Evolutionary conservation across 345 rosid species (phyloP).

Genomic region (Eucalyptus grandis): DNA sequence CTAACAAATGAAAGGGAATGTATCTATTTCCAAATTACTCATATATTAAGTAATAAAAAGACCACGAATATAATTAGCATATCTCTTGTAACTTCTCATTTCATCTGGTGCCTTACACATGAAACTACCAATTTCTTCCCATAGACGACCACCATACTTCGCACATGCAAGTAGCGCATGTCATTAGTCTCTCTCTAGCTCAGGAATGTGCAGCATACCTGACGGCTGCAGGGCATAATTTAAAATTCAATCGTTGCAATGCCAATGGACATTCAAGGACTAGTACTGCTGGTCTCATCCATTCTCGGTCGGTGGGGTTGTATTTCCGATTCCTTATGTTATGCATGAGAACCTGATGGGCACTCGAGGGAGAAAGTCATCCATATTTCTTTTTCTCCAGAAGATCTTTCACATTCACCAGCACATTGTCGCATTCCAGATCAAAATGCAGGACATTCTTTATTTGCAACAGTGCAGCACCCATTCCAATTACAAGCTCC

Average conservation of each 20-base stretch:
- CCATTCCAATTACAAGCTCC: conserved; percentile 53
- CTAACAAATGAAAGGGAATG: not conserved
- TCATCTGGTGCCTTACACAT: not conserved
- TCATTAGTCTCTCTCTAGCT: not conserved
- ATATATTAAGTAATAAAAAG: not conserved
- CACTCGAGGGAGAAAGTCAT: not conserved
- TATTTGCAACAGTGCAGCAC: conserved; percentile 78
- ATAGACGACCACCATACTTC: not conserved
- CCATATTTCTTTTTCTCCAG: conserved; percentile 1
- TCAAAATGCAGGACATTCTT: conserved; percentile 79
- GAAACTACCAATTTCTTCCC: not conserved
- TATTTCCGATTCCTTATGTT: not conserved
- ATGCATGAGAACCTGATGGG: not conserved
- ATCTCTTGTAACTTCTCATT: not conserved
- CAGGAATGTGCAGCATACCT: conserved; percentile 50
- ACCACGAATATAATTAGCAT: not conserved
- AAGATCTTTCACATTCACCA: conserved; percentile 74
- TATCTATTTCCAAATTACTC: not conserved
- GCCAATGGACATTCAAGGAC: conserved; percentile 90
- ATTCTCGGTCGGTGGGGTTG: not conserved
- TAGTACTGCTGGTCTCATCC: conserved; percentile 19
- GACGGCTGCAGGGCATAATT: conserved; percentile 80
- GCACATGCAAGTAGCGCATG: not conserved
- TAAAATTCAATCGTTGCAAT: conserved; percentile 71
- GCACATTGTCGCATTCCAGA: conserved; percentile 82